Base-by-base conservation (phyloP, 495 filamentous ascomycete genomes). In the Penicillium verhagenii region DNA sequence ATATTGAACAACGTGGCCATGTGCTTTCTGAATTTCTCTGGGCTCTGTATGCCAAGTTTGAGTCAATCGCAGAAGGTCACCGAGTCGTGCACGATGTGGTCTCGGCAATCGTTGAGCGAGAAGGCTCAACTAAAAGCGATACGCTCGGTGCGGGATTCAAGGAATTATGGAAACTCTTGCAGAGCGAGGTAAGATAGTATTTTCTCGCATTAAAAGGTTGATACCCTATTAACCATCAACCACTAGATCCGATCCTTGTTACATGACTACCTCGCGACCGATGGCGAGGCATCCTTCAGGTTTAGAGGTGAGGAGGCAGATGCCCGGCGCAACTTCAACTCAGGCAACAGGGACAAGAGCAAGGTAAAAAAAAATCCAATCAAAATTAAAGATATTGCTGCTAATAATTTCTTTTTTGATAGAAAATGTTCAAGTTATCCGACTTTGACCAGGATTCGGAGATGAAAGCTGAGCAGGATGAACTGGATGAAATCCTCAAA, bases 201-300 rank as follows among this genome's bases (percentile, higher is more conserved):
- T 10, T 24, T 14, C 33, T 25, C 19, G 1, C 3, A 25, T 19
- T 3, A 1, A 19, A 26, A 20, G 19, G 6, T 20, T 20, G 20
- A 29, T 33, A 20, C 23, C 23, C n/a, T 25, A 26, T 25, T 54
- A 25, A 50, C 53, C 64, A 8, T 68, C 86, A 80, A 67, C 76
- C 45, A 0, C 0, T 46, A 76, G 81, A 96, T 99, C 61, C 86
- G 92, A 26, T 94, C 92, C 2, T 76, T 97, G 18, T 76, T 99
- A 54, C 95, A 99, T 69, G 94, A 97, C 68, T 97, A 99, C 62
- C 81, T 99, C 52, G 93, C 95, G 4, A 94, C 91, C n/a, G 92
- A 93, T 61, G 91, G 88, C 29, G 88, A 92, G 56, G 76, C 72
- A 11, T 73, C 77, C 25, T 76, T 77, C 57, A 67, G 81, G 39